These are phyloP conservation scores for Phaeosphaeriaceae sp. DNA, from an alignment of 2,329 filamentous ascomycete species.

Conservation along the genomic window DNA sequence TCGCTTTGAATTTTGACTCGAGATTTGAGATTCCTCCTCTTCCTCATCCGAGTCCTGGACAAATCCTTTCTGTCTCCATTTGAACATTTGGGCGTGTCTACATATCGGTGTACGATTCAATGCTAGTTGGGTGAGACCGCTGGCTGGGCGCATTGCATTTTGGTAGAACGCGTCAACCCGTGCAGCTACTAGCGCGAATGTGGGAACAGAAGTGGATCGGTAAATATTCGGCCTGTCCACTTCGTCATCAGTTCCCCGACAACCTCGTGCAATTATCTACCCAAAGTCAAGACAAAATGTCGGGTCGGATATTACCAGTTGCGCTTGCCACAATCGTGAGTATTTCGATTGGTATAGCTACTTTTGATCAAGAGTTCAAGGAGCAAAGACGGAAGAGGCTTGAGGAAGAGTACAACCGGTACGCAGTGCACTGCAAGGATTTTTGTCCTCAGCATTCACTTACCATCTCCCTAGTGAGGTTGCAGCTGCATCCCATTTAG, in stretches of 20 bases:
- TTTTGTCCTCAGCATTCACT: constrained; percentile 11
- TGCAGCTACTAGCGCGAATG: constrained; percentile 28
- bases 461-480: constrained; percentile 27
- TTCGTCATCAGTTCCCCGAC: constrained; percentile 22
- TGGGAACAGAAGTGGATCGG: constrained; percentile 14
- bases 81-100: constrained; percentile 52
- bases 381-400: constrained; percentile 38
- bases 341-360: constrained; percentile 41
- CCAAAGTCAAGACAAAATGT: constrained; percentile 22
- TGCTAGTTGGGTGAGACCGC: constrained; percentile 22
- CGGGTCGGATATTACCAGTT: constrained; percentile 42
- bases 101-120: constrained; percentile 39
- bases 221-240: constrained; percentile 20
- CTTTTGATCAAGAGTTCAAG: constrained; percentile 45
- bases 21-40: constrained; percentile 44
- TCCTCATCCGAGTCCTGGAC: constrained; percentile 61
- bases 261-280: neutral
- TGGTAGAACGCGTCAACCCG: constrained; percentile 27
- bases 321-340: constrained; percentile 39
- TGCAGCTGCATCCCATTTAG: constrained; percentile 27
- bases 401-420: constrained; percentile 44
- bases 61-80: constrained; percentile 57
- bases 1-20: constrained; percentile 27
- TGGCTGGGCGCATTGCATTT: constrained; percentile 10
- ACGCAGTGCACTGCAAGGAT: constrained; percentile 1